Base-by-base conservation (phyloP, 495 filamentous ascomycete genomes). In the Hyaloscypha bicolor region DNA sequence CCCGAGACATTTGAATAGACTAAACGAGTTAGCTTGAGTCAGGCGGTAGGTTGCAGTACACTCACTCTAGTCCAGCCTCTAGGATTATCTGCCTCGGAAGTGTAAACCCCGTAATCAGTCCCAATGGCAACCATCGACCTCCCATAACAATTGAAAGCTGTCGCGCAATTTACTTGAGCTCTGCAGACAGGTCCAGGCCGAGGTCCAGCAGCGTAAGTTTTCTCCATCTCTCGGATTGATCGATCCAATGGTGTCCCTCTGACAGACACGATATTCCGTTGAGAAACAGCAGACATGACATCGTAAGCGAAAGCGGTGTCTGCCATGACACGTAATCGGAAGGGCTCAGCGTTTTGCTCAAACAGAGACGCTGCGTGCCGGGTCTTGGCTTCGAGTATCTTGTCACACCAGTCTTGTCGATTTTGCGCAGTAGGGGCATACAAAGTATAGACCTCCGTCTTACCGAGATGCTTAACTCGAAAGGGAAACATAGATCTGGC, bases 321-420 rank as follows among this genome's bases (percentile, higher is more conserved):
- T 0, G 95, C 93, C 76, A 99, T 88, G 19, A 98, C 93, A 39
- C 91, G 88, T 5, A 98, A 80, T 64, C 93, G 85, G 85, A 99
- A 99, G 2, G 95, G 95, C 78, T 99, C 95, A 0, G 95, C 94
- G 75, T 97, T 96, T 75, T 98, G 96, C 0, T 91, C 87, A 76
- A 92, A 91, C 9, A 98, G 80, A 19, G 93, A 90, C 3, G 91
- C 87, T 8, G 96, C 95, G 77, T 98, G 94, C 62, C 89, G 87
- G 5, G 93, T 96, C 79, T 99, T 98, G 9, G 95, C 95, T 71
- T 95, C 90, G 32, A 93, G 88, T 71, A 99, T 97, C 78, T 93
- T 96, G 39, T 90, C 86, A 71, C 93, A 96, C 95, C 95, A 99
- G 25, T 96, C 92, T 65, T 87, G 82, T 57, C 95, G 86, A 67